Evolutionary conservation across 208 protist species (phyloP), one percentile per base, ranked within the genome.

Genomic region (Leptomonas seymouri): DNA sequence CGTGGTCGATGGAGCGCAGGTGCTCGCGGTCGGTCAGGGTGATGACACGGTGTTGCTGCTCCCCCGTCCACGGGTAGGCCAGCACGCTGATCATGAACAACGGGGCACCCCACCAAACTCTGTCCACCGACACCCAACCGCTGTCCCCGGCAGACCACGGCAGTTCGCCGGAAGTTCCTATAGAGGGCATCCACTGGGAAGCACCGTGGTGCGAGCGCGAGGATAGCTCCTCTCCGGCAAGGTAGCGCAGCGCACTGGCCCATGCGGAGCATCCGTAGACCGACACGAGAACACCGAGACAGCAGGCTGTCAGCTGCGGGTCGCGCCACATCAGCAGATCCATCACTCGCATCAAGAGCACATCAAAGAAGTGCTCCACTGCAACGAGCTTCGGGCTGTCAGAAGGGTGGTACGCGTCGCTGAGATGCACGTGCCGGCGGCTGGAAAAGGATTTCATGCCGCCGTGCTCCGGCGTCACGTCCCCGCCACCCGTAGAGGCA

Each of bases 301-400:
- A 66, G 48, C 60, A 66, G 4, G 56, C 55, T 36, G 77, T 77
- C 28, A 68, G 68, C 59, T 84, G 78, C 54, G 78, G 78, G 41
- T 63, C 63, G 18, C 51, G 31, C 80, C 80, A 81, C 34, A 65
- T 27, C 28, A 70, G 66, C 4, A 85, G 36, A 56, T 85, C 75
- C 21, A 65, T 67, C 11, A 79, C 66, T 0, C 71, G 76, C 45
- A 85, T 53, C 18, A 80, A 46, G 12, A 78, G 30, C 3, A 71
- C 58, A 57, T 78, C 70, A 49, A 68, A 81, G 21, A 74, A 49
- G 50, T 76, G 60, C 30, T 28, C 60, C 11, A 66, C 18, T 0
- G n/a, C 44, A 16, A 55, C 14, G 28, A 46, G 27, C 4, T 45
- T 21, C 31, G 60, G 48, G 46, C 60, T 55, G 48, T 66, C 60